Percentiles rank a stretch among this genome's conserved stretches.
Conservation (phyloP, 2,329 filamentous ascomycete genomes). For the Aspergillus fumigatiaffinis region DNA sequence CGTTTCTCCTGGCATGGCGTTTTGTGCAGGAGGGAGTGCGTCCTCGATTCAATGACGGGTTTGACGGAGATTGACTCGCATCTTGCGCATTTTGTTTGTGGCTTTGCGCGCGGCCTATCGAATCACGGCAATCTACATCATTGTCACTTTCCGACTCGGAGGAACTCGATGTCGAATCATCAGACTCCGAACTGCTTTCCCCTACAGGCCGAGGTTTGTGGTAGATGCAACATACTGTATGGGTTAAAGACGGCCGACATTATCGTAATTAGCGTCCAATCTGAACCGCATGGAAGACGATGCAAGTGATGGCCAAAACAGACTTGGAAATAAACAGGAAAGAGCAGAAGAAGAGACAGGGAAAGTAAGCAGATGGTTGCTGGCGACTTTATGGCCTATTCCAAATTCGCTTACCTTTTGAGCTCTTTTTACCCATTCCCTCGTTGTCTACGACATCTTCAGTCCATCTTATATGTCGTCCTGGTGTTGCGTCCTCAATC, state of each 20-base stretch:
- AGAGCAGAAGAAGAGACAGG: not conserved
- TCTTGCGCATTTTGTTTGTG: constrained; percentile 6
- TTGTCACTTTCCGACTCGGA: constrained; percentile 48
- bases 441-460: constrained; percentile 95
- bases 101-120: constrained; percentile 18
- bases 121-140: constrained; percentile 25
- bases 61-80: not conserved
- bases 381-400: not conserved
- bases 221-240: constrained; percentile 95
- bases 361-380: not conserved
- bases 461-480: constrained; percentile 79
- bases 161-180: constrained; percentile 51
- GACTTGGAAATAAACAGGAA: not conserved
- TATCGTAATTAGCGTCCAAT: not conserved
- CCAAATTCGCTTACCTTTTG: constrained; percentile 66
- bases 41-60: constrained; percentile 3
- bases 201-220: constrained; percentile 77
- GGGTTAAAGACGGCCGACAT: not conserved
- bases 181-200: constrained; percentile 66
- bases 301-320: not conserved
- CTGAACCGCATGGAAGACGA: not conserved
- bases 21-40: constrained; percentile 15
- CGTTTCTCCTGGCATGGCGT: constrained; percentile 19
- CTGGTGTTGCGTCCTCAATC: constrained; percentile 26
- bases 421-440: constrained; percentile 86